Base-by-base conservation (phyloP, 352 stramenopile species). In the Blastocystis sp. region DNA sequence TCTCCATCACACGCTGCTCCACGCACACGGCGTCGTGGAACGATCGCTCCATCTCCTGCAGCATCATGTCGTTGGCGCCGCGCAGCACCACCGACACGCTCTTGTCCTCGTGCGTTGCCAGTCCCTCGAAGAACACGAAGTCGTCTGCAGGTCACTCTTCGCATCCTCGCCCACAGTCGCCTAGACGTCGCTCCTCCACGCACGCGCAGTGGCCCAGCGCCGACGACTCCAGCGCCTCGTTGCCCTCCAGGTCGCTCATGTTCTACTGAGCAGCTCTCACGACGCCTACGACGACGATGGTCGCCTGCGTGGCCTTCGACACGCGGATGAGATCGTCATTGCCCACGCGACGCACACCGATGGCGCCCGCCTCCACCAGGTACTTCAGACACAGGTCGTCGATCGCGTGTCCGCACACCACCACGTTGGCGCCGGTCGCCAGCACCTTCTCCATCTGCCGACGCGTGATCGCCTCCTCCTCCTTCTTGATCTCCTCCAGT, bases 351-450 rank as follows among this genome's bases (percentile, higher is more conserved):
- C 96, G 93, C 53, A 97, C 94, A 76, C 94, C 96, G 88, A 98
- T 97, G 87, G 92, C 95, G 32, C 93, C 94, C 0, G 94, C 93
- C 90, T 99, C 95, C 29, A 99, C 96, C 91, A 99, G 99, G 90
- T 99, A 99, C 90, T 99, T 99, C 86, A 99, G 93, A 87, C 94
- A 98, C 46, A 98, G 88, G 89, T 99, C 97, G 88, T 99, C 96
- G 86, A 99, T 98, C 85, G 96, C 96, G 90, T 99, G 99, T 72
- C 96, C 98, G n/a, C 95, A 99, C 57, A 99, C 89, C 42, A 99
- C 95, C 38, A 99, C 96, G 84, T 97, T 98, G 56, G 96, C 96
- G 51, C 96, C 96, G 34, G 95, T 91, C 72, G 97, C 91, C 21
- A 99, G 91, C 89, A 99, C 98, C 89, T 98, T 98, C 88, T 98